Evolutionary conservation across 345 rosid species (phyloP).

Genomic region (Pugionium dolabratum): DNA sequence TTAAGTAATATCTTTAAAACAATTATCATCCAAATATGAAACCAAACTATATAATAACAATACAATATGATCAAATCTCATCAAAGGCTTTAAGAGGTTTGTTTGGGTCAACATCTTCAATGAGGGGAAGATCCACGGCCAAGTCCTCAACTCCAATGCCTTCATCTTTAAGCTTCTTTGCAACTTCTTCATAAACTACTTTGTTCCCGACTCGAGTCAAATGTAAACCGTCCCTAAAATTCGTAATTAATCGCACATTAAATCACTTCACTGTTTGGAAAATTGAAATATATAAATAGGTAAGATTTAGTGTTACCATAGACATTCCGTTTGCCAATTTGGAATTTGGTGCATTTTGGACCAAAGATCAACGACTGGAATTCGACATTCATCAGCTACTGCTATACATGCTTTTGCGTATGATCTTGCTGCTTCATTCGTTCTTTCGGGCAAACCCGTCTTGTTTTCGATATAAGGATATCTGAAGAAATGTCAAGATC

Average conservation of each 20-base stretch:
- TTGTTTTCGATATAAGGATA: constrained; percentile 69
- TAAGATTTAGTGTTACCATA: constrained; percentile 37
- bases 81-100: constrained; percentile 66
- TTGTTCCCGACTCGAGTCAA: constrained; percentile 57
- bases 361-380: constrained; percentile 71
- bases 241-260: background rate
- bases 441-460: constrained; percentile 72
- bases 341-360: constrained; percentile 69
- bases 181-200: constrained; percentile 72
- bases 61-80: constrained; percentile 31
- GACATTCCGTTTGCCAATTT: constrained; percentile 60
- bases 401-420: constrained; percentile 67
- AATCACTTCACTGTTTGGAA: background rate
- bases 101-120: constrained; percentile 55
- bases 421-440: constrained; percentile 77
- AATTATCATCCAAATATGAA: background rate
- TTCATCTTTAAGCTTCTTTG: constrained; percentile 50
- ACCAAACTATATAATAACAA: constrained; percentile 6
- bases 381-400: constrained; percentile 56
- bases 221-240: constrained; percentile 81
- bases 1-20: background rate
- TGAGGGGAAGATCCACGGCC: constrained; percentile 61
- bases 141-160: constrained; percentile 59
- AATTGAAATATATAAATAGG: background rate
- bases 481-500: constrained; percentile 40